Evolutionary conservation across 139 green algal genomes (phyloP).

Genomic region (Monoraphidium neglectum): DNA sequence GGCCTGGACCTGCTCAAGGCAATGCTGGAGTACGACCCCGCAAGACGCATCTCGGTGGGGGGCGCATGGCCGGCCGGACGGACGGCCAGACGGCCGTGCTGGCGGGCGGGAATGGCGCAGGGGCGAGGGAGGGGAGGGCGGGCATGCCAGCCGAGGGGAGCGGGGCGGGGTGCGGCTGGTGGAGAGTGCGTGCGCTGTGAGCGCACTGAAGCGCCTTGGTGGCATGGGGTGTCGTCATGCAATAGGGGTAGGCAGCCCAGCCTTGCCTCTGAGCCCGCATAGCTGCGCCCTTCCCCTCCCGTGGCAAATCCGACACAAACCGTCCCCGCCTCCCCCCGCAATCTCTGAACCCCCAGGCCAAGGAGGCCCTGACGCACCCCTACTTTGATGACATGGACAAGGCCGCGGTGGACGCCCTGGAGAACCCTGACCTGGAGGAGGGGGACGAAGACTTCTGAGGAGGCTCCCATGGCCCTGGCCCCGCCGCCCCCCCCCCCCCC

Average conservation of each 20-base stretch:
- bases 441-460: conserved; percentile 6
- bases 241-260: too few species aligned
- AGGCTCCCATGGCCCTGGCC: background rate
- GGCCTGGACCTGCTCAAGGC: conserved; percentile 78
- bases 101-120: too few species aligned
- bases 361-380: conserved; percentile 91
- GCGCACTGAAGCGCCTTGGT: too few species aligned
- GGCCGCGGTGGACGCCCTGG: conserved; percentile 68
- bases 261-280: too few species aligned
- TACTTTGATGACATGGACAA: conserved; percentile 95
- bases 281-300: too few species aligned
- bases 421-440: conserved; percentile 54
- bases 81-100: background rate
- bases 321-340: too few species aligned
- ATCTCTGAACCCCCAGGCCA: conserved; percentile 64
- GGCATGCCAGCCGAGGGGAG: too few species aligned
- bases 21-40: conserved; percentile 81
- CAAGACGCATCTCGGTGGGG: conserved; percentile 77
- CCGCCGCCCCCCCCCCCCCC: too few species aligned
- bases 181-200: background rate
- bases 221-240: too few species aligned
- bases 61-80: background rate
- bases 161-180: background rate
- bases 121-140: too few species aligned
- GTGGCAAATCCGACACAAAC: too few species aligned